phyloP scores from a whole-genome alignment of 2,329 filamentous ascomycete species.

The Cordyceps farinosa region DNA sequence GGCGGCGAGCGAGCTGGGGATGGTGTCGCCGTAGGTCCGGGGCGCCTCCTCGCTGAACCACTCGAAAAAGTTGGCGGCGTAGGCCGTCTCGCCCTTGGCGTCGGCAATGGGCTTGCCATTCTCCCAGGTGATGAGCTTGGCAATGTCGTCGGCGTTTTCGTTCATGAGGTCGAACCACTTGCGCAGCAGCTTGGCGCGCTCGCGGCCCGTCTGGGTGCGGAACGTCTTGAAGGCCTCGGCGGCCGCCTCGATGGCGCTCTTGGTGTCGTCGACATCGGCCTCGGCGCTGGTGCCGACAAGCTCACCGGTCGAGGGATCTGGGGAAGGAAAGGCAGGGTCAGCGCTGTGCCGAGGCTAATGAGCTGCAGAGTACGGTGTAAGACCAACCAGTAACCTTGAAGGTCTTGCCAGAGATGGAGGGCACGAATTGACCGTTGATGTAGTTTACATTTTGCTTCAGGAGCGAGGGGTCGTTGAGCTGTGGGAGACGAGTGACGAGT shows the following conservation, averaged over 20 bases:
- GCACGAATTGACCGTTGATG: slow-evolving; percentile 90
- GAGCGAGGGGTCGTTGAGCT: slow-evolving; percentile 77
- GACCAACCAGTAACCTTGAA: slow-evolving; percentile 73
- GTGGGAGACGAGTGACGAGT: neutral
- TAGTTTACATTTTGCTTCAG: slow-evolving; percentile 80
- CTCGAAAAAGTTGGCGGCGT: slow-evolving; percentile 72
- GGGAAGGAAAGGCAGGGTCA: neutral
- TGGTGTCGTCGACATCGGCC: slow-evolving; percentile 73
- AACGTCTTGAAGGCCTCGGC: slow-evolving; percentile 70
- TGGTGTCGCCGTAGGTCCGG: slow-evolving; percentile 69
- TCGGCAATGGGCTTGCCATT: slow-evolving; percentile 82
- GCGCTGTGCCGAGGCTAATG: slow-evolving; percentile 1
- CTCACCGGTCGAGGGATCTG: slow-evolving; percentile 79
- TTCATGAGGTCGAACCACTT: slow-evolving; percentile 80
- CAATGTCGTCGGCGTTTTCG: slow-evolving; percentile 75
- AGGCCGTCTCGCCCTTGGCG: slow-evolving; percentile 67
- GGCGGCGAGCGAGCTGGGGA: slow-evolving; percentile 63
- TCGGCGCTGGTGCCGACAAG: slow-evolving; percentile 82
- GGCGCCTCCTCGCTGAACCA: slow-evolving; percentile 82
- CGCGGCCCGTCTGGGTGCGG: slow-evolving; percentile 66
- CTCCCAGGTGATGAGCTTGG: slow-evolving; percentile 82
- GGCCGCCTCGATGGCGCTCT: slow-evolving; percentile 80
- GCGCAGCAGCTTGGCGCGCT: slow-evolving; percentile 69
- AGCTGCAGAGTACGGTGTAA: neutral
- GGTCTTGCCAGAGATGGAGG: slow-evolving; percentile 80